A percentile compares a stretch with the other conserved stretches of the same genome.
These are phyloP conservation scores for Alloascoidea africana DNA, from an alignment of 805 yeast species.

Conservation along the genomic window DNA sequence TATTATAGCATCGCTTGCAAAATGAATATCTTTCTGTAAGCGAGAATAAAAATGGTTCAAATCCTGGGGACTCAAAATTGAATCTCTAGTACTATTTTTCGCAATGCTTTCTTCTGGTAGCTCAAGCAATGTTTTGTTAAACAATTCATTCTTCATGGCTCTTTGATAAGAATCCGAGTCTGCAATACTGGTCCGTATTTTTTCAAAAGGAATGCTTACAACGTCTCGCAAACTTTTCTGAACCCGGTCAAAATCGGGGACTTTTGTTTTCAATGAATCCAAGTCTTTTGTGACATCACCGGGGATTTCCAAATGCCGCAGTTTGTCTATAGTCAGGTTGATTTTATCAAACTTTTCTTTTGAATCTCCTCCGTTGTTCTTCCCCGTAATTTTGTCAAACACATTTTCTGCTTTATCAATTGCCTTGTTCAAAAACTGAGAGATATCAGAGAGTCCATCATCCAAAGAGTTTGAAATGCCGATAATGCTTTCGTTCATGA, in stretches of 20 bases:
- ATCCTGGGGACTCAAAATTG: not conserved
- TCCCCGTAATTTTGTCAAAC: slow-evolving; percentile 38
- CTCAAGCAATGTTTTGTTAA: not conserved
- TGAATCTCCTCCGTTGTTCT: slow-evolving; percentile 16
- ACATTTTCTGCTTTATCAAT: slow-evolving; percentile 35
- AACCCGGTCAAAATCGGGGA: slow-evolving; percentile 56
- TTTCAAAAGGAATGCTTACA: slow-evolving; percentile 45
- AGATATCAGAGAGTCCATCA: slow-evolving; percentile 46
- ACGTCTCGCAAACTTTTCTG: slow-evolving; percentile 38
- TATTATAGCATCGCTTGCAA: slow-evolving; percentile 23
- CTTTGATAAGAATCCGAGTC: not conserved
- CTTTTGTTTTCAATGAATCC: slow-evolving; percentile 28
- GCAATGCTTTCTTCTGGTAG: not conserved
- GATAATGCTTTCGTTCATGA: slow-evolving; percentile 46
- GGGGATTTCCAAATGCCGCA: slow-evolving; percentile 53
- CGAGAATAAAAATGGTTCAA: slow-evolving; percentile 23
- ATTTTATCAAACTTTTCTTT: slow-evolving; percentile 28
- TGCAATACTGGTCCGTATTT: slow-evolving; percentile 17
- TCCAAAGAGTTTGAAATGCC: slow-evolving; percentile 46
- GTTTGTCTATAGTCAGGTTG: slow-evolving; percentile 37
- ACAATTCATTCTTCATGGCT: not conserved
- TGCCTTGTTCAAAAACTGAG: slow-evolving; percentile 40
- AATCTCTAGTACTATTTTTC: not conserved
- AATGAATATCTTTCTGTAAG: slow-evolving; percentile 18
- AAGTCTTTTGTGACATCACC: slow-evolving; percentile 43